Evolutionary conservation across 208 protist genomes (phyloP).

Genomic region (Trypanosoma theileri): DNA sequence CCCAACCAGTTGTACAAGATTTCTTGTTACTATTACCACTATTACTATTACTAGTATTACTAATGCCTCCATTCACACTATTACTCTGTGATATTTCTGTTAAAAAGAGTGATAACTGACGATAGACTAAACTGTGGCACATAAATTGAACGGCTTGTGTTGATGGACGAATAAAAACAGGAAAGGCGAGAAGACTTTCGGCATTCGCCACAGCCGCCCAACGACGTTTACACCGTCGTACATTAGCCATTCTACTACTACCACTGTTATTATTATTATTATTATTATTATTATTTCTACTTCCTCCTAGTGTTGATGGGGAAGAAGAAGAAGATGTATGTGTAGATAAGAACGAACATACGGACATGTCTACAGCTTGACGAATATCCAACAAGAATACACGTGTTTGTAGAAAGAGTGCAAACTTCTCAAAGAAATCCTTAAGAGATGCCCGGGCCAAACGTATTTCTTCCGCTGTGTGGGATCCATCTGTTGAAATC

Average conservation of each 20-base stretch:
- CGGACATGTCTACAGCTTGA: not conserved
- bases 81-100: not conserved
- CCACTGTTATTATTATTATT: too few relatives aligned
- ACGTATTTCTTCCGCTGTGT: not conserved
- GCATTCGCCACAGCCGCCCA: slow-evolving; percentile 5
- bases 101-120: slow-evolving; percentile 16
- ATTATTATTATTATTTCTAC: not conserved
- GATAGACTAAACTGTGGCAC: slow-evolving; percentile 26
- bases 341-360: slow-evolving; percentile 2
- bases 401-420: slow-evolving; percentile 16
- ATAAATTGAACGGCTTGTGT: not conserved
- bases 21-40: not conserved
- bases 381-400: slow-evolving; percentile 14
- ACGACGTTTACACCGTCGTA: slow-evolving; percentile 14
- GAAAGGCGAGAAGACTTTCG: slow-evolving; percentile 26
- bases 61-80: not conserved
- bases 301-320: slow-evolving; percentile 14
- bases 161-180: slow-evolving; percentile 2
- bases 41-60: not conserved
- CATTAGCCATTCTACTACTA: not conserved
- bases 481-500: not conserved
- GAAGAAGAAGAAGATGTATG: slow-evolving; percentile 2
- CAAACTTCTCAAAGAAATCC: slow-evolving; percentile 25
- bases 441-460: not conserved
- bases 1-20: slow-evolving; percentile 16